A percentile compares a stretch with the other conserved stretches of the same genome.
Evolutionary conservation across 2,329 filamentous ascomycete species (phyloP).

Genomic region (Ceratocystis cubensis): DNA sequence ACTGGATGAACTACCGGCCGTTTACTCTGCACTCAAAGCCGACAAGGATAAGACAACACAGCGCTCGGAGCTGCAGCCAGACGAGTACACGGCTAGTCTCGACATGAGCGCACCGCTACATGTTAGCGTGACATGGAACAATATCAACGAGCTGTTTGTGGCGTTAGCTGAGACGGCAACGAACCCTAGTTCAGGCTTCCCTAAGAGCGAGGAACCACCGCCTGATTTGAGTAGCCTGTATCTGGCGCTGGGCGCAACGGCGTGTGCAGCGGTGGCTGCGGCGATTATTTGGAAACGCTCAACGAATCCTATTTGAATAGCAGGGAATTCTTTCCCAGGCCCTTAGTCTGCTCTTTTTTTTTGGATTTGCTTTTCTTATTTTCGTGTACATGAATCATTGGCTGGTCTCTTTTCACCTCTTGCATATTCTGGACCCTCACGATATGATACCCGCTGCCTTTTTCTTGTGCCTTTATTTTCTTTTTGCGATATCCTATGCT

Average conservation of each 20-base stretch:
- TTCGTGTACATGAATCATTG: constrained; percentile 8
- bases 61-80: constrained; percentile 76
- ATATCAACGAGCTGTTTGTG: constrained; percentile 88
- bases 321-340: background rate
- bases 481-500: constrained; percentile 23
- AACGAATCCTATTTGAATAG: constrained; percentile 34
- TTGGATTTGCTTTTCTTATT: background rate
- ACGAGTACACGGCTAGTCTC: constrained; percentile 72
- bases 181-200: constrained; percentile 76
- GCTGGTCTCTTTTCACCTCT: background rate
- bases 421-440: background rate
- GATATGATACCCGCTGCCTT: constrained; percentile 3
- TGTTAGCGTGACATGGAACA: constrained; percentile 88
- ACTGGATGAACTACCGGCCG: constrained; percentile 75
- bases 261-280: constrained; percentile 50
- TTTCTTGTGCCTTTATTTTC: constrained; percentile 13
- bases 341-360: constrained; percentile 11
- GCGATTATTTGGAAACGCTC: constrained; percentile 53
- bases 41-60: constrained; percentile 97
- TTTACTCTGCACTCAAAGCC: constrained; percentile 89
- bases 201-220: constrained; percentile 75
- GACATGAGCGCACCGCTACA: constrained; percentile 88
- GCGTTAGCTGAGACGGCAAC: constrained; percentile 82
- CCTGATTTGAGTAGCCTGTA: constrained; percentile 77
- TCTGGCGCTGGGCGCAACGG: constrained; percentile 64